Base-by-base conservation (phyloP, 2,329 filamentous ascomycete genomes). In the Alternaria arbusti region DNA sequence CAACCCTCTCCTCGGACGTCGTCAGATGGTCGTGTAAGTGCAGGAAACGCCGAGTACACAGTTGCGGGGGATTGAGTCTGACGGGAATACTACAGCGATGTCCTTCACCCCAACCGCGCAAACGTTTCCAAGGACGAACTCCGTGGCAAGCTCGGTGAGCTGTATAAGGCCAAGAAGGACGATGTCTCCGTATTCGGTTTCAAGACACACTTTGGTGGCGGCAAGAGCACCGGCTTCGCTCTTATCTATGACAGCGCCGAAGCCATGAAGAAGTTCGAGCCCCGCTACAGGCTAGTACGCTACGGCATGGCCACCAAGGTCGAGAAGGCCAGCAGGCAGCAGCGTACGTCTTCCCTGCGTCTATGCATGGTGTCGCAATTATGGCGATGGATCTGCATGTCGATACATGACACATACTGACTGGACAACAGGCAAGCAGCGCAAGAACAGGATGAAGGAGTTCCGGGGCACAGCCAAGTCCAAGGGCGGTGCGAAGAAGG, bases 191-290 rank as follows among this genome's bases (percentile, higher is more conserved):
- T 97, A 84, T 99, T 99, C 84, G 96, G 96, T 82, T 94, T 99
- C 85, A 92, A 93, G 85, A 99, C 96, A 79, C 95, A 98, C 84
- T 99, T 92, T 84, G 96, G 96, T 95, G 96, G 96, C 83, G 96
- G 96, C 89, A 99, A 99, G 92, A 97, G 93, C 85, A 98, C 95
- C 75, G 96, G 96, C 80, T 99, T 99, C 84, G 96, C 94, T 75
- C 93, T 98, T 81, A 89, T 99, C 87, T 99, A 99, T 90, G 96
- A 99, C 86, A 97, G 93, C 75, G 87, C 90, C 82, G 96, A 99
- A 89, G 93, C 94, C 80, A 91, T 99, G 91, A 97, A 97, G 93
- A 98, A 98, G 87, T 99, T 98, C 86, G 96, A 99, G 90, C 96
- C 96, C 80, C 91, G 91, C 86, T 97, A 97, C 91, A 91, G 96